These are phyloP conservation scores for Fusarium sterilihyphosum DNA, from an alignment of 2,329 filamentous ascomycete genomes.

Conservation along the genomic window DNA sequence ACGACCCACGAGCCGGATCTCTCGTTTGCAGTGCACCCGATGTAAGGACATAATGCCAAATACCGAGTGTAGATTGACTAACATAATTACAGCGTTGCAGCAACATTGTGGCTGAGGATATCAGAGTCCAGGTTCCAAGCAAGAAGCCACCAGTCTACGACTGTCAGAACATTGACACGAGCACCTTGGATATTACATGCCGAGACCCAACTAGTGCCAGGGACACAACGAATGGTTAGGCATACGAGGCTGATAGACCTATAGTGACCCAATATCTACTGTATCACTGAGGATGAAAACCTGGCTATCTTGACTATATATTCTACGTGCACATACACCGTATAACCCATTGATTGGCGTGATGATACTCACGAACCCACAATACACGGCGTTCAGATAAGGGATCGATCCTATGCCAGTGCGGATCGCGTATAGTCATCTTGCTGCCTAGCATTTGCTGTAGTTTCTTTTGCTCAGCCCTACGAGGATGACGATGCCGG, in stretches of 20 bases:
- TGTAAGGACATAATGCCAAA: conserved; percentile 13
- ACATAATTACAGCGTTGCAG: conserved; percentile 33
- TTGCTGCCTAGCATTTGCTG: neutral
- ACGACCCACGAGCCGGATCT: conserved; percentile 43
- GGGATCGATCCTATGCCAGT: neutral
- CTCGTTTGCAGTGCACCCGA: conserved; percentile 45
- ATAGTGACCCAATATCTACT: too few relatives aligned
- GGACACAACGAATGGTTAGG: conserved; percentile 22
- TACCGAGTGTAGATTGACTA: rapidly evolving
- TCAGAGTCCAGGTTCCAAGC: conserved; percentile 37
- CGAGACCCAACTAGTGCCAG: conserved; percentile 8
- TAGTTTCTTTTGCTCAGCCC: neutral
- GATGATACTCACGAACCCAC: neutral
- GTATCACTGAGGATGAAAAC: neutral
- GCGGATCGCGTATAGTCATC: neutral
- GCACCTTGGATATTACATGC: conserved; percentile 33
- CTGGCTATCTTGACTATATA: neutral
- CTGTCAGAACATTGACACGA: conserved; percentile 34
- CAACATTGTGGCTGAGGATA: conserved; percentile 38
- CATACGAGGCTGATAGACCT: neutral
- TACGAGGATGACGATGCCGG: neutral
- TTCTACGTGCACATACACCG: neutral
- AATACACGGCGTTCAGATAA: neutral
- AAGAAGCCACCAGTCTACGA: conserved; percentile 35
- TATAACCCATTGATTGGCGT: too few relatives aligned